A percentile compares a stretch with the other conserved stretches of the same genome.
Evolutionary conservation across 2,329 filamentous ascomycete species (phyloP).

Genomic region (Magnaporthales sp.): DNA sequence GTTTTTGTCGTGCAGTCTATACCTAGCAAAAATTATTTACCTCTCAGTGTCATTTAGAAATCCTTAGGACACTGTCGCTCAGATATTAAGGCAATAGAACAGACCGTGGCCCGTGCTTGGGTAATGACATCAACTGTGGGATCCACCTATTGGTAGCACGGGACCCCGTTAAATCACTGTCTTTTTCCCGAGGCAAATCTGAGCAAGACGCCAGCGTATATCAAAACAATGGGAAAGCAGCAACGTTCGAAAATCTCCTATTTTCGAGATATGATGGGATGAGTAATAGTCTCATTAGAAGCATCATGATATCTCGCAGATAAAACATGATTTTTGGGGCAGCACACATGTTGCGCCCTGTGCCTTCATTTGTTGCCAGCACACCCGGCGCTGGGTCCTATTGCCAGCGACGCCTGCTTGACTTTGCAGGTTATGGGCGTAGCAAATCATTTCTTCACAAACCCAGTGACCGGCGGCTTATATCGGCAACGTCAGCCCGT

Average conservation of each 20-base stretch:
- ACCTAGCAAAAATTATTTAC: too few species aligned
- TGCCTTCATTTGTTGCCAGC: background rate
- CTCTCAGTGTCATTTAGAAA: too few species aligned
- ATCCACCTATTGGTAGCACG: background rate
- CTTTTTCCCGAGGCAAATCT: background rate
- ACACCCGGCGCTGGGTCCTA: background rate
- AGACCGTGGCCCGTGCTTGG: background rate
- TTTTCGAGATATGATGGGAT: background rate
- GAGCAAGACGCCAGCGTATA: background rate
- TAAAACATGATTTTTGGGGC: background rate
- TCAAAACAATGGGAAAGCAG: background rate
- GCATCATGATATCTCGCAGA: background rate
- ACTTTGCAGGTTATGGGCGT: background rate
- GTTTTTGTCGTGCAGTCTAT: background rate
- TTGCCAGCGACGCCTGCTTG: background rate
- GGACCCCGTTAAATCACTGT: background rate
- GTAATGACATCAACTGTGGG: background rate
- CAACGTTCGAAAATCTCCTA: background rate
- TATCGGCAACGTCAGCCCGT: background rate
- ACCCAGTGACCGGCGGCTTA: background rate
- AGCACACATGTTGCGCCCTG: background rate
- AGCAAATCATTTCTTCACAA: background rate
- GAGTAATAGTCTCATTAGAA: background rate
- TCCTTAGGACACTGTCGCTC: background rate
- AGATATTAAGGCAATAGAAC: background rate